A percentile compares a stretch with the other conserved stretches of the same genome.
These are phyloP conservation scores for Pyrenula massariospora DNA, from an alignment of 495 filamentous ascomycete species.

Conservation along the genomic window DNA sequence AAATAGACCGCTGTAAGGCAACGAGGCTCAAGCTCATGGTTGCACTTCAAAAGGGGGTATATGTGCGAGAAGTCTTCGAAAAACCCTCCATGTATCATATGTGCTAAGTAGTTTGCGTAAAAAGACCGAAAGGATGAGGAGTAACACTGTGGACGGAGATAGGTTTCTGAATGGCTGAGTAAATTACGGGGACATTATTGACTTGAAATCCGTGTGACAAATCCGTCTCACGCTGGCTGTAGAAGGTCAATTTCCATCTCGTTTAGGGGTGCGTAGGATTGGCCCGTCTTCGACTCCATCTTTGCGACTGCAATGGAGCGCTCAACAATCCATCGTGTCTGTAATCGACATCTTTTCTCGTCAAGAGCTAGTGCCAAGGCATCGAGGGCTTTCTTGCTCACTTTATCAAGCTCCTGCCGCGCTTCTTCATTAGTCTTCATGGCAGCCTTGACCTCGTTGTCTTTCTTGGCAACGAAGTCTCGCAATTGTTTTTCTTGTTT, in stretches of 20 bases:
- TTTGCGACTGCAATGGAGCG: not conserved
- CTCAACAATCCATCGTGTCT: not conserved
- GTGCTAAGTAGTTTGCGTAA: too few relatives aligned
- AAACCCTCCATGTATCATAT: too few relatives aligned
- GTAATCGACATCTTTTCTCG: not conserved
- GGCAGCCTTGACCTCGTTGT: constrained; percentile 34
- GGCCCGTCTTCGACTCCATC: not conserved
- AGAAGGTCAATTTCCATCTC: not conserved
- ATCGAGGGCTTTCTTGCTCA: not conserved
- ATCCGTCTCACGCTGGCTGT: not conserved
- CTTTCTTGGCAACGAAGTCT: constrained; percentile 41
- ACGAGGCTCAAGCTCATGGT: too few relatives aligned
- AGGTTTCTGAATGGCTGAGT: too few relatives aligned
- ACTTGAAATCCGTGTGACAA: too few relatives aligned
- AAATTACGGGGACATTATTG: too few relatives aligned
- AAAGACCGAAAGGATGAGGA: too few relatives aligned
- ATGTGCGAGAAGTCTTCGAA: too few relatives aligned
- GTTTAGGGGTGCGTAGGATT: not conserved
- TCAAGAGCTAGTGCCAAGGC: not conserved
- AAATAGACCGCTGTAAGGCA: too few relatives aligned
- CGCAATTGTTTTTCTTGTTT: constrained; percentile 49
- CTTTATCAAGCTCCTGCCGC: not conserved
- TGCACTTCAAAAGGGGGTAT: too few relatives aligned
- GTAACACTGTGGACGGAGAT: too few relatives aligned
- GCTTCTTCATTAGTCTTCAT: constrained; percentile 5